A percentile compares a stretch with the other conserved stretches of the same genome.
Conservation (phyloP, 805 yeast genomes). For the Wickerhamiella vanderwaltii region DNA sequence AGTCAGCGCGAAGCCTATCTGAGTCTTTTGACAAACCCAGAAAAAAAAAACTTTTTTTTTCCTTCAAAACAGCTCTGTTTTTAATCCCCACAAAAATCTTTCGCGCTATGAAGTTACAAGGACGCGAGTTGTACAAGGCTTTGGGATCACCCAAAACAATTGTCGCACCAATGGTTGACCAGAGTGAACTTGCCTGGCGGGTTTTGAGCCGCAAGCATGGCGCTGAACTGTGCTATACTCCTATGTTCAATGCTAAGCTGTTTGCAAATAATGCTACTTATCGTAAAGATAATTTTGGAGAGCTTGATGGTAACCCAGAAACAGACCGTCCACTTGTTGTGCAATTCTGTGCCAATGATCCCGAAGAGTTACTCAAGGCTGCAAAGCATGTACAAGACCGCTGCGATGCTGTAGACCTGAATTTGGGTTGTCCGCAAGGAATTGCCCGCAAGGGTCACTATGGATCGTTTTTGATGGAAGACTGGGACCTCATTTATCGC, state of each 20-base stretch:
- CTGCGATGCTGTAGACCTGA: constrained; percentile 93
- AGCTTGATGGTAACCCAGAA: constrained; percentile 55
- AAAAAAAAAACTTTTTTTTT: no score
- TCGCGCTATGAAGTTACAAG: constrained; percentile 30
- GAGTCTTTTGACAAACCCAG: no score
- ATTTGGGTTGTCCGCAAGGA: constrained; percentile 97
- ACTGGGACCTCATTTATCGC: constrained; percentile 71
- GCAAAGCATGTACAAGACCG: constrained; percentile 67
- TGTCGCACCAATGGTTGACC: constrained; percentile 99
- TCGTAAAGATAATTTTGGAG: constrained; percentile 52
- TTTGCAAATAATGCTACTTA: constrained; percentile 80
- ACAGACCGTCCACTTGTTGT: constrained; percentile 79
- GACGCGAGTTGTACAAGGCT: constrained; percentile 56
- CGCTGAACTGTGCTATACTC: constrained; percentile 88
- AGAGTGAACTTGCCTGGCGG: constrained; percentile 92
- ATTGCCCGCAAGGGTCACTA: constrained; percentile 90
- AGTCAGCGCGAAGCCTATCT: neutral
- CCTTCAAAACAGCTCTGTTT: no score
- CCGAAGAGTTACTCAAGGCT: constrained; percentile 68
- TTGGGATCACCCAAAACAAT: constrained; percentile 70
- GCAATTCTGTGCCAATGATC: constrained; percentile 95
- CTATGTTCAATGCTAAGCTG: constrained; percentile 88
- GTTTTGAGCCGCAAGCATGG: constrained; percentile 76
- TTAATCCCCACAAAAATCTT: neutral
- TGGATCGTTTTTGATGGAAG: constrained; percentile 94